Base-by-base conservation (phyloP, 768 basidiomycete species). In the Suillus weaverae region DNA sequence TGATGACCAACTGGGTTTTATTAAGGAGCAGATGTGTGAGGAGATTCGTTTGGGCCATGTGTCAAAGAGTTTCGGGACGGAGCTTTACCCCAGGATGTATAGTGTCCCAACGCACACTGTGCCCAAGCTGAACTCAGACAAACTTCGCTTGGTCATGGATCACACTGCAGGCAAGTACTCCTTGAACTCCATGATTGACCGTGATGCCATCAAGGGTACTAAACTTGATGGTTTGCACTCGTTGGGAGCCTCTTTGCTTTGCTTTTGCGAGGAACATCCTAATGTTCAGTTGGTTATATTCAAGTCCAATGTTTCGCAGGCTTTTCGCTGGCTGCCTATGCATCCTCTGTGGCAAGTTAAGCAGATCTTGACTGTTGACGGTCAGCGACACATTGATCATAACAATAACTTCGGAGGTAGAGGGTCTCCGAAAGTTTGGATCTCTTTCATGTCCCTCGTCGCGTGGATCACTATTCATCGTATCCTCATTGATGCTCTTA, bases 51-150 rank as follows among this genome's bases (percentile, higher is more conserved):
- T 22, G 2, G 70, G 69, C 0, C 64, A 67, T 0, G 73, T 63
- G 44, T 77, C 76, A 2, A 16, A 54, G 0, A 43, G 68, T 5
- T 78, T 80, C 51, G 70, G 77, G 0, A 54, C 69, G 0, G 61
- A 77, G 0, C 60, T 74, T 0, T 46, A 66, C 0, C 82, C 79
- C 0, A 81, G 82, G 0, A 85, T 85, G 83, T 76, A 78, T 50
- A 70, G 68, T 33, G 73, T 76, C 54, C 84, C 81, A 0, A 68
- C 83, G 0, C 68, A 77, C 43, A 76, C 74, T 1, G 77, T 84
- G 0, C 80, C 80, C 0, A 84, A 84, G 61, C 82, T 80, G 0
- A 81, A 81, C 41, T 68, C 72, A 0, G 54, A 66, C 0, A 79
- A 82, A 33, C 65, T 80, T 3, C 66, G 77, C 0, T 71, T 85